Conservation (phyloP, 495 filamentous ascomycete species). For the Copromyces sp. region DNA sequence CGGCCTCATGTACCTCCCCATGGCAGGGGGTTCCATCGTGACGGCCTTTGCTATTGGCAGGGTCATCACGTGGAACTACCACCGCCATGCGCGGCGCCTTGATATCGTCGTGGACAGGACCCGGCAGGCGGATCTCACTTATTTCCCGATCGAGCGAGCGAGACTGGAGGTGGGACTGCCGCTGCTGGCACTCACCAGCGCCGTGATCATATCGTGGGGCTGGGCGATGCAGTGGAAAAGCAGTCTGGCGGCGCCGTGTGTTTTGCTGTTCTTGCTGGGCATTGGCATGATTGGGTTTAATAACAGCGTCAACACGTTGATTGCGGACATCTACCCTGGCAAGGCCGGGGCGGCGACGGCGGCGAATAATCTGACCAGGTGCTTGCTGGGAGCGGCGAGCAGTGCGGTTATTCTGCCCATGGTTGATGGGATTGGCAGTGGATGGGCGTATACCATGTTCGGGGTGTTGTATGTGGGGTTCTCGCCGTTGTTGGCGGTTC, state of each 20-base stretch:
- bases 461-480: slow-evolving; percentile 42
- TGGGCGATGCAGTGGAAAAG: slow-evolving; percentile 41
- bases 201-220: slow-evolving; percentile 41
- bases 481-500: slow-evolving; percentile 40
- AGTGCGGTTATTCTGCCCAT: slow-evolving; percentile 58
- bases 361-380: slow-evolving; percentile 60
- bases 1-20: slow-evolving; percentile 46
- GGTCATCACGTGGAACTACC: slow-evolving; percentile 46
- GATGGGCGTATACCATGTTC: slow-evolving; percentile 63
- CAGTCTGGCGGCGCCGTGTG: slow-evolving; percentile 17
- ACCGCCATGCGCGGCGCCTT: slow-evolving; percentile 28
- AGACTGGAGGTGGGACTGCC: slow-evolving; percentile 49
- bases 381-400: slow-evolving; percentile 55
- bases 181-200: slow-evolving; percentile 29
- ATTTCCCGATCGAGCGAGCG: slow-evolving; percentile 57
- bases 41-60: slow-evolving; percentile 45
- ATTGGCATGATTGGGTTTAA: slow-evolving; percentile 39
- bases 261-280: slow-evolving; percentile 48
- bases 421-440: slow-evolving; percentile 52
- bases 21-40: slow-evolving; percentile 51
- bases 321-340: slow-evolving; percentile 56
- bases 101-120: slow-evolving; percentile 37
- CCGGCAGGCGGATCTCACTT: slow-evolving; percentile 36
- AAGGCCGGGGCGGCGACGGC: slow-evolving; percentile 56
- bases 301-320: slow-evolving; percentile 41